phyloP scores from a whole-genome alignment of 192 early-diverging fungal species.

The Umbelopsis vinacea region DNA sequence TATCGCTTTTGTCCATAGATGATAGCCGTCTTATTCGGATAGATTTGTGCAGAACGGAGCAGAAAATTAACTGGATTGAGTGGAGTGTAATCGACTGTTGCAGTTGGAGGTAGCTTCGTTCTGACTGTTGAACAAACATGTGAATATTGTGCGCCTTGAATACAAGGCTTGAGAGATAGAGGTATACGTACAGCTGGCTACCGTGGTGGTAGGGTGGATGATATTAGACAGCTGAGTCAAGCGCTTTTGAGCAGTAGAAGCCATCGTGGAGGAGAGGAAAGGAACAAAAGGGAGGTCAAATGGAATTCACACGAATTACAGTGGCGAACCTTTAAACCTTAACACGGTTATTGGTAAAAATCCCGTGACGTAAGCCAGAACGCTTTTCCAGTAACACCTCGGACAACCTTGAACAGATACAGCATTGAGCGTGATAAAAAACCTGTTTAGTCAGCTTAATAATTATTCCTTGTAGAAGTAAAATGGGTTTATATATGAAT shows the following conservation, averaged over 20 bases:
- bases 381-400: too few species aligned
- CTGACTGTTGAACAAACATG: not conserved
- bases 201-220: not conserved
- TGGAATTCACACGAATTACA: too few species aligned
- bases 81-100: conserved; percentile 31
- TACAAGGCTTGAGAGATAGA: not conserved
- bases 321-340: too few species aligned
- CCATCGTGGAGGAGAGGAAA: not conserved
- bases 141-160: not conserved
- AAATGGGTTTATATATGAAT: too few species aligned
- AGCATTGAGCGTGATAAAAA: too few species aligned
- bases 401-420: too few species aligned
- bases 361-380: too few species aligned
- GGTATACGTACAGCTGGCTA: not conserved
- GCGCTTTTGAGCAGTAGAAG: not conserved
- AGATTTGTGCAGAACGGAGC: conserved; percentile 51
- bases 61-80: conserved; percentile 61
- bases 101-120: not conserved
- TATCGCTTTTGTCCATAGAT: conserved; percentile 41
- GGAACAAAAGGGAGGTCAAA: too few species aligned
- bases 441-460: too few species aligned
- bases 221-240: not conserved
- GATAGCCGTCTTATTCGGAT: conserved; percentile 53
- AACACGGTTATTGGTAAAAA: too few species aligned
- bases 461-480: too few species aligned